Conservation (phyloP, 768 basidiomycete species). For the Sporobolomyces phaffii region DNA sequence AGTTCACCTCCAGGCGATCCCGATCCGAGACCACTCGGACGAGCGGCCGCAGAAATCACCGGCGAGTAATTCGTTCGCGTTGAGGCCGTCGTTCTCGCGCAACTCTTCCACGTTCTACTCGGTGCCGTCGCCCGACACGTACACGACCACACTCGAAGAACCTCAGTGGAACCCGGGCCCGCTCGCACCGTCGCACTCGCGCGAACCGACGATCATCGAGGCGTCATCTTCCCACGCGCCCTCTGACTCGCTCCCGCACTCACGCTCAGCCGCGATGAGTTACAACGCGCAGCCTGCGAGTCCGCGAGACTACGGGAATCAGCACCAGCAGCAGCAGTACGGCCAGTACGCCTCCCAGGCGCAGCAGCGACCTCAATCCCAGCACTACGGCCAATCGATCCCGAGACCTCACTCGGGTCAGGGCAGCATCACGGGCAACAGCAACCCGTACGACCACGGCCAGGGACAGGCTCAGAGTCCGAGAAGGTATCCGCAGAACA, state of each 20-base stretch:
- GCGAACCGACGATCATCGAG: not conserved
- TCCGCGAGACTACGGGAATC: not conserved
- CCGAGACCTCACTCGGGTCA: not conserved
- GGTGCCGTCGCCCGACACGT: not conserved
- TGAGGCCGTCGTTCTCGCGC: too few relatives aligned
- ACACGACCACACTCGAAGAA: not conserved
- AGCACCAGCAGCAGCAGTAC: too few relatives aligned
- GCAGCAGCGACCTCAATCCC: not conserved
- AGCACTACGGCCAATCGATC: not conserved
- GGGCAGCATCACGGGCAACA: not conserved
- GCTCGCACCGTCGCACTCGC: too few relatives aligned
- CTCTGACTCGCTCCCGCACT: not conserved
- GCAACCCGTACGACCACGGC: too few relatives aligned
- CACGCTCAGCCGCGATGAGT: not conserved
- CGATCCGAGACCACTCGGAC: not conserved
- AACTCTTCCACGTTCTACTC: not conserved
- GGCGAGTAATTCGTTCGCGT: not conserved
- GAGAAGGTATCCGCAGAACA: not conserved
- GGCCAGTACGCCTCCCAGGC: too few relatives aligned
- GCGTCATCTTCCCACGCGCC: not conserved
- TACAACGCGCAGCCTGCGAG: not conserved
- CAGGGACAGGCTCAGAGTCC: too few relatives aligned
- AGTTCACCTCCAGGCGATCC: slow-evolving; percentile 1
- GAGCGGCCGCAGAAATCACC: not conserved
- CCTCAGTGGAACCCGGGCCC: not conserved